Conservation (phyloP, 2,329 filamentous ascomycete species). For the Cercospora brassicicola region DNA sequence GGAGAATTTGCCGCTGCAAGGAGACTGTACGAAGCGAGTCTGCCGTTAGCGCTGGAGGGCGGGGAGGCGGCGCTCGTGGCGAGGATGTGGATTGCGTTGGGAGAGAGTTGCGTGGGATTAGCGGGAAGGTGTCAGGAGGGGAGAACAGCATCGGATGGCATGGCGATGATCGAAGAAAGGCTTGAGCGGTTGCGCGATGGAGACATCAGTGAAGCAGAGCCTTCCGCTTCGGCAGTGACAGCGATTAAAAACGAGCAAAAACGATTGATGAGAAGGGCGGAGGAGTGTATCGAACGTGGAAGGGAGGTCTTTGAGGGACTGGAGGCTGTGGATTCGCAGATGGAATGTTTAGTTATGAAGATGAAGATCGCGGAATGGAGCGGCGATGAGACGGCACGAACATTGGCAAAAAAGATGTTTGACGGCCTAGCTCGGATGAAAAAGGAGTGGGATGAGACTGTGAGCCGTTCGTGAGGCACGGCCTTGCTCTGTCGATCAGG, state of each 20-base stretch:
- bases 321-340: constrained; percentile 68
- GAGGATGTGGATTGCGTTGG: constrained; percentile 67
- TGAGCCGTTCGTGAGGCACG: background rate
- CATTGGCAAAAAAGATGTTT: constrained; percentile 30
- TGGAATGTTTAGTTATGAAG: constrained; percentile 80
- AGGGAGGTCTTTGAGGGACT: constrained; percentile 62
- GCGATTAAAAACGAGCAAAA: constrained; percentile 21
- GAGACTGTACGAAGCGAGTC: constrained; percentile 64
- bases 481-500: background rate
- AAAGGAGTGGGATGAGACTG: background rate
- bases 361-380: constrained; percentile 71
- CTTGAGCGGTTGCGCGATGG: background rate
- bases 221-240: constrained; percentile 24
- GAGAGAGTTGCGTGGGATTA: constrained; percentile 75
- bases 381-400: constrained; percentile 53
- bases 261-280: constrained; percentile 31
- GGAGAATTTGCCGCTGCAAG: constrained; percentile 68
- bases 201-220: constrained; percentile 21
- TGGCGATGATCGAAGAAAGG: background rate
- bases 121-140: constrained; percentile 53
- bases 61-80: constrained; percentile 64
- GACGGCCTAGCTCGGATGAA: background rate
- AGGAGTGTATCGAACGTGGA: constrained; percentile 34
- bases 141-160: background rate
- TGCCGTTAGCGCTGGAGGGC: constrained; percentile 73